Evolutionary conservation across 306 rosid genomes (phyloP).

Genomic region (Vigna hirtella): DNA sequence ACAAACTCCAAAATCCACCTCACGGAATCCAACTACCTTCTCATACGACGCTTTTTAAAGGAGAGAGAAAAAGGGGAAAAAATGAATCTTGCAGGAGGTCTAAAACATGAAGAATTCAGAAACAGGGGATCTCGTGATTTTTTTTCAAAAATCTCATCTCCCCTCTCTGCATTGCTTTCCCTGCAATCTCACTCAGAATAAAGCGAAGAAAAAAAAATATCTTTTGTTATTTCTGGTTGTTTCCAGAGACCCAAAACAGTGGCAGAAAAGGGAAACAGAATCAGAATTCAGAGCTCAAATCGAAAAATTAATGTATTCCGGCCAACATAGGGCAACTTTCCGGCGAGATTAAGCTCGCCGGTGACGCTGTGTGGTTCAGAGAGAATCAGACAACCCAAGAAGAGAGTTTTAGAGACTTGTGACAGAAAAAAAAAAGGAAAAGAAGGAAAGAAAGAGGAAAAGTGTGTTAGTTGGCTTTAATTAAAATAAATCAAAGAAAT

Average conservation of each 20-base stretch:
- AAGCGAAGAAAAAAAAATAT: slow-evolving; percentile 21
- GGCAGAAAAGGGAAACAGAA: not conserved
- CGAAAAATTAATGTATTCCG: slow-evolving; percentile 29
- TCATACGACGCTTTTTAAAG: slow-evolving; percentile 2
- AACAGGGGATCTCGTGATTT: slow-evolving; percentile 41
- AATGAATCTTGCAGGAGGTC: slow-evolving; percentile 12
- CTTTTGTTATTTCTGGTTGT: slow-evolving; percentile 8
- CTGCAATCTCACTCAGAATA: slow-evolving; percentile 38
- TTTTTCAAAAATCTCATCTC: slow-evolving; percentile 20
- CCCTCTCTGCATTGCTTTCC: slow-evolving; percentile 47
- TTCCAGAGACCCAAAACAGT: slow-evolving; percentile 25
- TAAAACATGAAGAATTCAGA: slow-evolving; percentile 27
- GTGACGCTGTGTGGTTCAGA: slow-evolving; percentile 44
- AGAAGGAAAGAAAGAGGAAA: not conserved
- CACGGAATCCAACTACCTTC: slow-evolving; percentile 34
- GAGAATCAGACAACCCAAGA: slow-evolving; percentile 46
- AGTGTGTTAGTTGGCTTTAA: slow-evolving; percentile 49
- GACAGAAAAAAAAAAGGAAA: slow-evolving; percentile 13
- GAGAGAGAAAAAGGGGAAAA: not conserved
- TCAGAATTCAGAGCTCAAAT: slow-evolving; percentile 24
- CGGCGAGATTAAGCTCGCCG: slow-evolving; percentile 67
- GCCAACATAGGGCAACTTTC: slow-evolving; percentile 33
- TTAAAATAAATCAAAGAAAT: not conserved
- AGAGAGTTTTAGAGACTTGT: slow-evolving; percentile 34
- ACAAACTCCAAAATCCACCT: slow-evolving; percentile 28